Evolutionary conservation across 2,329 filamentous ascomycete genomes (phyloP).

Genomic region (Davidsoniella eucalypti): DNA sequence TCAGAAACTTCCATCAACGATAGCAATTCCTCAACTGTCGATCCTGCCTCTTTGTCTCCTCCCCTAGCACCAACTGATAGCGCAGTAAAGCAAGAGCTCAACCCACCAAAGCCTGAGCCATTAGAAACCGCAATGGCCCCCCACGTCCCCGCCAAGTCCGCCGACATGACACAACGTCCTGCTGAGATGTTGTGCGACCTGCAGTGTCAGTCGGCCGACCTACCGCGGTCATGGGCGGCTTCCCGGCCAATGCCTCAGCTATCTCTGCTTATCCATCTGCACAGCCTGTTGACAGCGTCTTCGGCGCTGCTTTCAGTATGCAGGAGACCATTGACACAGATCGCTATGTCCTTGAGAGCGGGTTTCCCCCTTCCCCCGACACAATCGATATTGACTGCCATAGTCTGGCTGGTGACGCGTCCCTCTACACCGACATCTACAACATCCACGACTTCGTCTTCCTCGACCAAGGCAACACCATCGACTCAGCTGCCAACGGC

Average conservation of each 20-base stretch:
- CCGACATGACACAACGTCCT: slow-evolving; percentile 99
- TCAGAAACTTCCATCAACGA: not conserved
- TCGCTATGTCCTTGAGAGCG: slow-evolving; percentile 61
- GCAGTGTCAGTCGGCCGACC: slow-evolving; percentile 90
- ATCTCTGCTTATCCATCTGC: slow-evolving; percentile 31
- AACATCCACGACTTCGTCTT: slow-evolving; percentile 37
- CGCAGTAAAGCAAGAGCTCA: slow-evolving; percentile 7
- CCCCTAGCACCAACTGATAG: slow-evolving; percentile 33
- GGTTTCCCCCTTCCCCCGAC: slow-evolving; percentile 58
- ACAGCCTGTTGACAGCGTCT: slow-evolving; percentile 47
- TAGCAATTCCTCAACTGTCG: slow-evolving; percentile 32
- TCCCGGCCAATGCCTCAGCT: slow-evolving; percentile 1
- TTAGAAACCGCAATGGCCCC: slow-evolving; percentile 8
- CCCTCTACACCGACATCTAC: slow-evolving; percentile 31
- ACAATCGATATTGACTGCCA: slow-evolving; percentile 48
- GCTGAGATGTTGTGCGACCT: slow-evolving; percentile 99
- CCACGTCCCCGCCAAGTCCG: slow-evolving; percentile 30
- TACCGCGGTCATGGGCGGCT: slow-evolving; percentile 24
- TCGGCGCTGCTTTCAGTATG: slow-evolving; percentile 52
- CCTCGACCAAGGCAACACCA: slow-evolving; percentile 32
- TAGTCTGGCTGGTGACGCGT: slow-evolving; percentile 47
- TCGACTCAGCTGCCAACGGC: slow-evolving; percentile 29
- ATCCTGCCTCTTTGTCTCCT: slow-evolving; percentile 46
- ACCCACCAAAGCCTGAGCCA: slow-evolving; percentile 14
- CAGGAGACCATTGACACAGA: slow-evolving; percentile 54